Conservation (phyloP, 192 early-diverging fungal species). For the Podila epicladia region DNA sequence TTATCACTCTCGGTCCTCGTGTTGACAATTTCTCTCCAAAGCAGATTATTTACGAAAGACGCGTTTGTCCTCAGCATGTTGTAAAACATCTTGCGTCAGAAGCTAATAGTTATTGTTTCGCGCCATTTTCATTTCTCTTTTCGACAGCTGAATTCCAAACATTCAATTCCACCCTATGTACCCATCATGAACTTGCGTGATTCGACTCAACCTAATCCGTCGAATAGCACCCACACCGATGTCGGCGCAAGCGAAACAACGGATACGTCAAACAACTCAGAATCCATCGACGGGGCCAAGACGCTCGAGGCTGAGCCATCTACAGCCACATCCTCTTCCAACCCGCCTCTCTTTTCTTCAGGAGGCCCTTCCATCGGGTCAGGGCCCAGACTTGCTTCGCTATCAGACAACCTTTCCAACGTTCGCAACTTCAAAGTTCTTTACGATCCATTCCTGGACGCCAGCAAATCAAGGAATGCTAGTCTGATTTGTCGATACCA, state of each 20-base stretch:
- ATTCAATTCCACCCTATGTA: slow-evolving; percentile 17
- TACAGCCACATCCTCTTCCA: background rate
- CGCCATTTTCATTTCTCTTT: background rate
- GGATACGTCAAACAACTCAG: background rate
- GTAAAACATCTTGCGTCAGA: background rate
- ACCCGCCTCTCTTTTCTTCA: background rate
- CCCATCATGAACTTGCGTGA: slow-evolving; percentile 51
- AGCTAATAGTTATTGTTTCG: too few species aligned
- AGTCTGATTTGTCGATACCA: slow-evolving; percentile 45
- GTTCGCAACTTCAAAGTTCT: slow-evolving; percentile 41
- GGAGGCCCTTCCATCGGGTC: background rate
- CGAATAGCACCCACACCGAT: slow-evolving; percentile 25
- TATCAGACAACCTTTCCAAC: slow-evolving; percentile 4
- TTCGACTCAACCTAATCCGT: slow-evolving; percentile 36
- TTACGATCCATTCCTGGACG: slow-evolving; percentile 46
- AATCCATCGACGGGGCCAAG: slow-evolving; percentile 1
- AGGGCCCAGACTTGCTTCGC: slow-evolving; percentile 9
- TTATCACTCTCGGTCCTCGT: too few species aligned
- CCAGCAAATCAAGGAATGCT: slow-evolving; percentile 41
- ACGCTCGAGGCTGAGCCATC: background rate
- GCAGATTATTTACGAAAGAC: too few species aligned
- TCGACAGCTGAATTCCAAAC: too few species aligned
- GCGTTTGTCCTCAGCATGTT: too few species aligned
- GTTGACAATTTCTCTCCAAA: background rate
- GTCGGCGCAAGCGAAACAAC: slow-evolving; percentile 6